These are phyloP conservation scores for Sphaceloma murrayae DNA, from an alignment of 2,329 filamentous ascomycete species.

Conservation along the genomic window DNA sequence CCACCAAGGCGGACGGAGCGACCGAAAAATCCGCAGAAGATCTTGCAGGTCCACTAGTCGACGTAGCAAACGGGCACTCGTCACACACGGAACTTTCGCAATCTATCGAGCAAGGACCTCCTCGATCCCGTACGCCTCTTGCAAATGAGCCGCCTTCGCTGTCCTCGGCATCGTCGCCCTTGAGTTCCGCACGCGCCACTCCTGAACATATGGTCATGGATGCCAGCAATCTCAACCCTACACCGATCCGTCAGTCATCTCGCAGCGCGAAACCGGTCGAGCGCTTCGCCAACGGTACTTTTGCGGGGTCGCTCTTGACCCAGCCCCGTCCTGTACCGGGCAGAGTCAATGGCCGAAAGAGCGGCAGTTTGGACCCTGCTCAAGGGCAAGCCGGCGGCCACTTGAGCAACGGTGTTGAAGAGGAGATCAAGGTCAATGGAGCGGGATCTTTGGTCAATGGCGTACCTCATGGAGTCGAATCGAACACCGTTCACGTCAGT, in stretches of 20 bases:
- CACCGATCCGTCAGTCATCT: slow-evolving; percentile 18
- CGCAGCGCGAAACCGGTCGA: slow-evolving; percentile 19
- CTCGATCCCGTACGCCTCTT: not conserved
- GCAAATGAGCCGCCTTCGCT: slow-evolving; percentile 16
- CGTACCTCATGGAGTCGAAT: too few relatives aligned
- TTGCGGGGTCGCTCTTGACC: slow-evolving; percentile 8
- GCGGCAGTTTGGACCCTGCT: slow-evolving; percentile 16
- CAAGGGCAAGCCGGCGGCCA: slow-evolving; percentile 3
- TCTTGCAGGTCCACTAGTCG: too few relatives aligned
- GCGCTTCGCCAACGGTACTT: slow-evolving; percentile 15
- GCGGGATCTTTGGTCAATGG: too few relatives aligned
- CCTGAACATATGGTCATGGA: slow-evolving; percentile 6
- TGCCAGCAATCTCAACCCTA: not conserved
- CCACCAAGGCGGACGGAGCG: not conserved
- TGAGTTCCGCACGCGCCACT: slow-evolving; percentile 15
- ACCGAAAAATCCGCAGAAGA: too few relatives aligned
- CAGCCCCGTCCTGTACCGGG: slow-evolving; percentile 15
- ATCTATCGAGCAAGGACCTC: not conserved
- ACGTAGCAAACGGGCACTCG: too few relatives aligned
- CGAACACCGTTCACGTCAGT: too few relatives aligned
- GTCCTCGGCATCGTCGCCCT: slow-evolving; percentile 12
- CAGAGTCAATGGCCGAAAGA: not conserved
- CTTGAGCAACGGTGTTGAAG: not conserved
- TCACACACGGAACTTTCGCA: too few relatives aligned
- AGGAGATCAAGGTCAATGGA: slow-evolving; percentile 5